phyloP scores from a whole-genome alignment of 768 basidiomycete genomes.

The Multifurca ochricompacta region DNA sequence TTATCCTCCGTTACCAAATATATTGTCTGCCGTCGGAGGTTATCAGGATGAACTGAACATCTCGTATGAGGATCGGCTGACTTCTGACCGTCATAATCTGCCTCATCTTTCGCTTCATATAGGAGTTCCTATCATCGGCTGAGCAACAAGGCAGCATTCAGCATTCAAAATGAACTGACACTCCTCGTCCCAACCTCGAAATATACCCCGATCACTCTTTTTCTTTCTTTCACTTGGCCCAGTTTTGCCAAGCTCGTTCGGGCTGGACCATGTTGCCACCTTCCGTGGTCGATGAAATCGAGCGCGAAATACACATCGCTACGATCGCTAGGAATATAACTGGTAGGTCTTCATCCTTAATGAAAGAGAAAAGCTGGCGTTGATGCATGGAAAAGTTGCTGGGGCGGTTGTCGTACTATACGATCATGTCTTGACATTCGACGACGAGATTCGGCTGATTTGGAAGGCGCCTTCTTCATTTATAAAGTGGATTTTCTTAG shows the following conservation, averaged over 20 bases:
- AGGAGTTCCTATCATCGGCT: too few species aligned
- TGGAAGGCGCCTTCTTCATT: constrained; percentile 34
- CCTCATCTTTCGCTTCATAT: too few species aligned
- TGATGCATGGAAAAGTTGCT: constrained; percentile 21
- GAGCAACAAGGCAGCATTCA: too few species aligned
- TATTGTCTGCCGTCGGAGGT: too few species aligned
- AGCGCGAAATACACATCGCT: background rate
- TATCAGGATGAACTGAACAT: too few species aligned
- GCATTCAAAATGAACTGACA: too few species aligned
- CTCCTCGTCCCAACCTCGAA: too few species aligned
- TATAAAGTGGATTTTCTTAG: constrained; percentile 34
- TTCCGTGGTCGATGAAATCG: background rate
- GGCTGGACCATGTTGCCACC: background rate
- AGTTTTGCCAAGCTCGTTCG: background rate
- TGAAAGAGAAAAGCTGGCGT: background rate
- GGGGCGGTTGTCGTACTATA: constrained; percentile 33
- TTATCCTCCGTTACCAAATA: too few species aligned
- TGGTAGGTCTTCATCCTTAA: background rate
- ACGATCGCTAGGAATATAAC: background rate
- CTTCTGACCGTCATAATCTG: too few species aligned
- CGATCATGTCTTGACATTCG: constrained; percentile 35
- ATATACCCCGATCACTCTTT: too few species aligned
- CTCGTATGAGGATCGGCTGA: too few species aligned
- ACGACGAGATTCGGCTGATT: constrained; percentile 34
- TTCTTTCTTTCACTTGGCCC: background rate